Base-by-base conservation (phyloP, 768 basidiomycete species). In the Baorangia bicolor region DNA sequence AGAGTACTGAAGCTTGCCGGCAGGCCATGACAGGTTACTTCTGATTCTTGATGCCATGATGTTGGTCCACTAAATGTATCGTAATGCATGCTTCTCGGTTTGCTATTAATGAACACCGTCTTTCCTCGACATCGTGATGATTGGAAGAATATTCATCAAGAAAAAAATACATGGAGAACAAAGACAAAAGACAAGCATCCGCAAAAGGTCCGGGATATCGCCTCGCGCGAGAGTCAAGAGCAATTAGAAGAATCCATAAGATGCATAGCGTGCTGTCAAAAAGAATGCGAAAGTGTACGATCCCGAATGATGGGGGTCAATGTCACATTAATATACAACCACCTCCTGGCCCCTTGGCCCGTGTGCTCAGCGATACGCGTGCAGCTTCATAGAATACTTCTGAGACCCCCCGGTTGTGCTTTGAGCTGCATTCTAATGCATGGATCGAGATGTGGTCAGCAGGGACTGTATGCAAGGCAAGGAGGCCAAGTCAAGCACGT, bases 301-400 rank as follows among this genome's bases (percentile, higher is more conserved):
- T 35, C 43, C 48, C 43, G 2, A 52, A 37, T 2, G 25, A 45
- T 23, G 25, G 16, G 23, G 20, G 43, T 47, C 47, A 23, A 50
- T 21, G 55, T 82, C 77, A 89, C 82, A 85, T 81, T 58, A 88
- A 70, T 51, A 82, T 67, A 68, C 88, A 91, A 46, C 78, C 71
- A 27, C 72, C 69, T 40, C 80, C 80, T 33, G 86, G 69, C 9
- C 86, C 85, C 69, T 85, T 89, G n/a, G 86, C 73, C 41, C 87
- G 81, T 23, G 88, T 87, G 58, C 81, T 84, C 53, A 94, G 73
- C 27, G 92, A 90, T 12, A 93, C 91, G 3, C 92, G 84, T 0
- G 92, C 92, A 6, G 91, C 90, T 69, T 98, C 96, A 61, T 90
- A 83, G 66, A 98, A 94, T 10, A 95, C 94, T 69, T 98, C 95